Evolutionary conservation across 257 asterid species (phyloP), one percentile per base, ranked within the genome.

Genomic region (Solanum phureja): DNA sequence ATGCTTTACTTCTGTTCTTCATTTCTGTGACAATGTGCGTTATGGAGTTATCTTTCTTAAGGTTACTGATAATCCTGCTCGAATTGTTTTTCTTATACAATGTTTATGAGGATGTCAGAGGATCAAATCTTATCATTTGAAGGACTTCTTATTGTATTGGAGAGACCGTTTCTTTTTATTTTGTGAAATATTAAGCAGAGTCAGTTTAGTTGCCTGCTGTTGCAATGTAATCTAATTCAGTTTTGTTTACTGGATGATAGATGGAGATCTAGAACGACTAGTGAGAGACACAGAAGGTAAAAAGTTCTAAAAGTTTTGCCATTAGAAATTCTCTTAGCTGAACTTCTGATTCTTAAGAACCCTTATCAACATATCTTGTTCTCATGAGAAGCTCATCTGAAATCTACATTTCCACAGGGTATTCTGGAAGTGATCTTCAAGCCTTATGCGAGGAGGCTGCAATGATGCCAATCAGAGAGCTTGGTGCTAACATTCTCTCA

Each of bases 361-460:
- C 42, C 44, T 85, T 33, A 85, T 68, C 87, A 24, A 46, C 49
- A 66, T 69, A 31, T 86, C n/a, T 38, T 19, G 42, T 86, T 69
- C 83, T 38, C 58, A 66, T 79, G 40, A 10, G 85, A 46, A 81
- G 14, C 27, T 81, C 85, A 81, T 81, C 66, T 27, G 85, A 81
- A 46, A 81, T 27, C 44, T 68, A 62, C 31, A 23, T 29, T 69
- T 81, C 37, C 75, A 38, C 86, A 97, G 99, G 99, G 82, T 97
- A 97, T 90, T 97, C 99, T 82, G 99, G 99, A 89, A 97, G 99
- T 75, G 99, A 97, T 90, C 93, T 97, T 58, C 96, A 97, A 87
- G 99, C 98, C 13, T 92, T 97, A 92, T 97, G 99, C 46, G 96
- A 90, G 89, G 99, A 97, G 91, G 99, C 99, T 87, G 99, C 99